Evolutionary conservation across 23 red algal genomes (phyloP), one percentile per base, ranked within the genome.

Genomic region (Gracilaria gracilis): DNA sequence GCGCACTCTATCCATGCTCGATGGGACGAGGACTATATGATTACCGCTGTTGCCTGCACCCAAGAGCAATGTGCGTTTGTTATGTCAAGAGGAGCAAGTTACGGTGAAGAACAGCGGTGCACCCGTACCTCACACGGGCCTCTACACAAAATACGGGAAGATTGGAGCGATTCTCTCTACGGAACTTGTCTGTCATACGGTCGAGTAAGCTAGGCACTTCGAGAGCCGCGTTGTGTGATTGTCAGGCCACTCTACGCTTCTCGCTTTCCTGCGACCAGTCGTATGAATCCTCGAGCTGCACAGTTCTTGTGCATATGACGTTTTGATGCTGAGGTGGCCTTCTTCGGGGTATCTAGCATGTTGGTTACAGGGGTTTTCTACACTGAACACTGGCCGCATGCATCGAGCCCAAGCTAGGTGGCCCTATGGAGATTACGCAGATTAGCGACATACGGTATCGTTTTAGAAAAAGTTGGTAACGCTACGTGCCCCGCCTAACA

Each of bases 1-100:
- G 92, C 91, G 7, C 93, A 98, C 74, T 94, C 90, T 20, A 96
- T 98, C 49, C 97, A 98, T 54, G 86, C 89, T 0, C 88, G 97
- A n/a, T 98, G 97, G 97, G 97, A 98, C 70, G 97, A 98, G 36
- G 93, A 95, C 89, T 98, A 95, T 69, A 95, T 98, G 93, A 89
- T 98, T 50, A 98, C 97, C 59, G 88, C 88, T 25, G 83, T 98
- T 28, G 97, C 97, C 9, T 98, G 93, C 66, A 95, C 93, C 20
- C 59, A 88, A 17, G 97, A 98, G 75, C 93, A 95, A 61, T 93
- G 91, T 75, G 97, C 97, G 25, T 98, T 93, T 89, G 97, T 98
- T 33, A 81, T 98, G 64, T 96, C 93, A 72, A 75, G 97, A 23
- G 97, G 97, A 35, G 84, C 88, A 69, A 84, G 86, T 51, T 92